phyloP scores from a whole-genome alignment of 129 eudicot species.

The Artemisia argyi region DNA sequence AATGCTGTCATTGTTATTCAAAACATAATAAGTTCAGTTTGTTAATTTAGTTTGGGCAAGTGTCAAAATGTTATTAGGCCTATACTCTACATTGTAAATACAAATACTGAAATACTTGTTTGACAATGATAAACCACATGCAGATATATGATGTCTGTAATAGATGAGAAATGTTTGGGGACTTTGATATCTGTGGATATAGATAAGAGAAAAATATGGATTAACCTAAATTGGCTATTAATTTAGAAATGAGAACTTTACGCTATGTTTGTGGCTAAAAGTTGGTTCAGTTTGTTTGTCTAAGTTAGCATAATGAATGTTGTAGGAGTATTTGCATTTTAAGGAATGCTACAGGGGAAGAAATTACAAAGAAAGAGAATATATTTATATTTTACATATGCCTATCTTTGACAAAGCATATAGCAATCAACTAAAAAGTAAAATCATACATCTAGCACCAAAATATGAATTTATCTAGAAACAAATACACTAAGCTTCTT shows the following conservation, averaged over 20 bases:
- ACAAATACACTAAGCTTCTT: conserved; percentile 38
- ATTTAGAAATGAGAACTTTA: no score
- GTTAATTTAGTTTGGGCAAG: not conserved
- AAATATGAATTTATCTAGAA: conserved; percentile 16
- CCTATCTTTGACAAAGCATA: conserved; percentile 13
- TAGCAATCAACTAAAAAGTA: conserved; percentile 15
- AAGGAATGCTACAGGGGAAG: not conserved
- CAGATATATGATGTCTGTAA: not conserved
- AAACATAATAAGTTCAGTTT: not conserved
- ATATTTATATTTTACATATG: conserved; percentile 25
- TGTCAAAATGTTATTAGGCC: not conserved
- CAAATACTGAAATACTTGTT: not conserved
- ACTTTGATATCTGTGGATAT: not conserved
- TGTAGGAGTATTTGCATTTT: conserved; percentile 17
- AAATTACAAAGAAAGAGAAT: conserved; percentile 28
- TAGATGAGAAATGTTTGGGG: not conserved
- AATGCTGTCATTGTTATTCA: not conserved
- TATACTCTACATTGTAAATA: not conserved
- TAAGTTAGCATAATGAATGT: conserved; percentile 6
- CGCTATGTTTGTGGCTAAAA: not conserved
- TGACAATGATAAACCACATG: not conserved
- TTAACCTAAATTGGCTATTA: not conserved
- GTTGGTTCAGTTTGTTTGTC: not conserved
- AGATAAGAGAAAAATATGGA: not conserved
- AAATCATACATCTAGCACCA: conserved; percentile 22